These are phyloP conservation scores for Melastoma malabathricum DNA, from an alignment of 345 rosid genomes.

Conservation along the genomic window DNA sequence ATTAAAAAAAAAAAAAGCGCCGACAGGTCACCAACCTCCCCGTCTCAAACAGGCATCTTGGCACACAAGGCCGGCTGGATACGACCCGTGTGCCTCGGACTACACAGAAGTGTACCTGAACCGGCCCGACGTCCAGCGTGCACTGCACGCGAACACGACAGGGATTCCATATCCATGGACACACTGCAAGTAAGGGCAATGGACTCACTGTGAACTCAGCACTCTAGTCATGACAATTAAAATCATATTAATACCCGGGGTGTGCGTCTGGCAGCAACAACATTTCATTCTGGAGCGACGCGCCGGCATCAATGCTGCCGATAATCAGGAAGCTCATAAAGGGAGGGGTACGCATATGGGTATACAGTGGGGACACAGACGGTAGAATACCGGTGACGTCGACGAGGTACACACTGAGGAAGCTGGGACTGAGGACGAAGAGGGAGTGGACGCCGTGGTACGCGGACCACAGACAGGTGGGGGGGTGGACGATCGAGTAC, in stretches of 20 bases:
- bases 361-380: conserved; percentile 80
- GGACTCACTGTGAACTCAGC: not conserved
- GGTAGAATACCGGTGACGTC: conserved; percentile 77
- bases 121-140: conserved; percentile 60
- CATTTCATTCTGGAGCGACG: conserved; percentile 38
- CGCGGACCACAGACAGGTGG: conserved; percentile 35
- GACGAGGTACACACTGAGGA: conserved; percentile 52
- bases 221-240: not conserved
- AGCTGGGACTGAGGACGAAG: conserved; percentile 45
- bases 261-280: conserved; percentile 17
- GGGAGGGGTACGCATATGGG: conserved; percentile 70
- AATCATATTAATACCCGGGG: not conserved
- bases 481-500: conserved; percentile 57
- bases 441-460: conserved; percentile 83
- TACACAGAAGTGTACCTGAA: conserved; percentile 48
- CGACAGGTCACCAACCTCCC: not conserved
- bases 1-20: not conserved
- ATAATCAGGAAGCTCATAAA: conserved; percentile 44
- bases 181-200: conserved; percentile 50
- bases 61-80: conserved; percentile 50
- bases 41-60: conserved; percentile 24
- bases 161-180: conserved; percentile 57
- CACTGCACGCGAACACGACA: conserved; percentile 64
- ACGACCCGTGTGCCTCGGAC: conserved; percentile 48
- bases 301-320: conserved; percentile 65